Evolutionary conservation across 2,329 filamentous ascomycete genomes (phyloP).

Genomic region (Fusarium sacchari): DNA sequence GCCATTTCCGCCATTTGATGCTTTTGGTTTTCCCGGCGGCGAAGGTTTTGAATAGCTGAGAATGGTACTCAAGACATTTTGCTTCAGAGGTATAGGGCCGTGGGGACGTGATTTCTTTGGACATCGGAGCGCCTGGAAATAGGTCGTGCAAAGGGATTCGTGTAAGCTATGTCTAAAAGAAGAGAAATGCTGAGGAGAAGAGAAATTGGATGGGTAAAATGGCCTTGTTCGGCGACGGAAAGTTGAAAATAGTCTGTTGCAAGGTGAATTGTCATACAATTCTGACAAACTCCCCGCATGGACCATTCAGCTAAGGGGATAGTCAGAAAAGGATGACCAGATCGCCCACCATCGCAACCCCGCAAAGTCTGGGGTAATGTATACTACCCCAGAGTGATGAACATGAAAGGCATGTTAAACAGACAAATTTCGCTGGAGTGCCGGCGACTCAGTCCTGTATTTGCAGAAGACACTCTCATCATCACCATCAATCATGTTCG

Average conservation of each 20-base stretch:
- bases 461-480: background rate
- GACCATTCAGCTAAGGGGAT: background rate
- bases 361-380: background rate
- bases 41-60: background rate
- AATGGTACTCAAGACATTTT: background rate
- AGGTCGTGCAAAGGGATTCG: background rate
- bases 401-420: background rate
- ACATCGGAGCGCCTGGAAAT: background rate
- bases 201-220: background rate
- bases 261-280: background rate
- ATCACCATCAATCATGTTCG: background rate
- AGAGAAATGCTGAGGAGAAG: background rate
- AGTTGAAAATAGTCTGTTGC: too few relatives aligned
- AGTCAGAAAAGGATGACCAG: background rate
- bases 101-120: background rate
- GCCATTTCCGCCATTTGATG: slow-evolving; percentile 53
- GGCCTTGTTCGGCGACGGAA: background rate
- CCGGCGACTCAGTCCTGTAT: too few relatives aligned
- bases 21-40: slow-evolving; percentile 46
- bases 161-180: background rate
- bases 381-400: accelerated
- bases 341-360: background rate
- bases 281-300: background rate
- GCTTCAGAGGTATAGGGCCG: background rate
- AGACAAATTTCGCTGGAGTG: too few relatives aligned